Base-by-base conservation (phyloP, 805 yeast species). In the Myxozyma monticola region DNA sequence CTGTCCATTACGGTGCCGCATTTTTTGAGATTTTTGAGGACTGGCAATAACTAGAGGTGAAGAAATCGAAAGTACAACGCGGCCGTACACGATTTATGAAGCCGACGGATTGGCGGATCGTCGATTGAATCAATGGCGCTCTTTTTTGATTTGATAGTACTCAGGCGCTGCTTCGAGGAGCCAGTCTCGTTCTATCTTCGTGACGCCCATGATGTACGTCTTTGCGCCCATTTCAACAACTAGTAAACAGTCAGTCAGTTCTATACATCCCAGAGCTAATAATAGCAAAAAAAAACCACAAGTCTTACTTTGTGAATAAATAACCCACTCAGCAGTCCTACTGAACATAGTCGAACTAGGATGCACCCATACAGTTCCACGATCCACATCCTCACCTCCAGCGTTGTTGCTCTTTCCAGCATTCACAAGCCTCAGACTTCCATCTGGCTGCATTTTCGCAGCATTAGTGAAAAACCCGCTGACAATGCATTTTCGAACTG, bases 161-260 rank as follows among this genome's bases (percentile, higher is more conserved):
- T 42, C 53, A 4, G 58, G 57, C n/a, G 59, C 59, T 12, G 35
- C 36, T 20, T 57, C 56, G 10, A 48, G 37, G 14, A 57, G 41
- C 60, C 60, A 57, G 20, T 50, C 57, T 15, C 60, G 42, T 20
- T 59, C 62, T 18, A 58, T 40, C 46, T 34, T 44, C 14, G 61
- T 43, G 6, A 59, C 22, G 12, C 52, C 62, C n/a, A 36, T 28
- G 7, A 59, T 54, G 36, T 46, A 59, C 14, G 39, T 49, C 25
- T 57, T 57, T 8, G 31, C 56, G n/a, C 49, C 52, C 42, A 51
- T 34, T 30, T 57, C 44, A 21, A 53, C 36, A 22, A 54, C 52
- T 48, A 46, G 22, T 8, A n/a, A n/a, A 5, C 9, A 3, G 17
- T 18, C n/a, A 29, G 25, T 47, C 22, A 47, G 36, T 9, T 10